Evolutionary conservation across 352 stramenopile genomes (phyloP), one percentile per base, ranked within the genome.

Genomic region (Phytophthora ramorum): DNA sequence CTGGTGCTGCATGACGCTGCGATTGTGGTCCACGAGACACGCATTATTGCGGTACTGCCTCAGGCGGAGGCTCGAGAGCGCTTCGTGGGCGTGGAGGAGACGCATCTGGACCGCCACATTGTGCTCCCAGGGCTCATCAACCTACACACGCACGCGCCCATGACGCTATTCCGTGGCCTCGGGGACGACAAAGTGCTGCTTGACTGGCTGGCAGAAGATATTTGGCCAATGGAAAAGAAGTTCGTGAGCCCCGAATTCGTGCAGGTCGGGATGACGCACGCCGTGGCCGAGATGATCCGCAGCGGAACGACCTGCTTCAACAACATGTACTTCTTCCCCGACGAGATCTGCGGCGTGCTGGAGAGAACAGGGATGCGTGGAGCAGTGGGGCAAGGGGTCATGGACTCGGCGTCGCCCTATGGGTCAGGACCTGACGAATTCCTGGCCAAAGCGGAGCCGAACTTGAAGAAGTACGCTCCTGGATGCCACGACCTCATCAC

Each of bases 281-380:
- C 85, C 7, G 76, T 73, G 16, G 87, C 87, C 34, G 89, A 96
- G 75, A 92, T 94, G 78, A 79, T 96, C 43, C 78, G 83, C 32
- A 72, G 80, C 41, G 89, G 89, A 41, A 94, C 85, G 34, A 96
- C 89, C 14, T 96, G 87, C 70, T 92, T 85, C 63, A 93, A 94
- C 66, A 89, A 96, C 79, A 96, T 96, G 89, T 96, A 94, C 78
- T 94, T 92, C 64, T 93, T 91, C 66, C 74, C 81, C 0, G 62
- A 83, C 14, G 72, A 78, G 16, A 75, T 76, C 12, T 79, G 74
- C 30, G 45, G 78, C 12, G 85, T 80, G 2, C 53, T 92, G n/a
- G 69, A 89, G 55, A 44, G 56, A 0, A 73, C 86, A 12, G 86
- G 88, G n/a, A 81, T 96, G 28, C 83, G 89, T 40, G 83, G 63